These are phyloP conservation scores for Pestalotiopsis sp. DNA, from an alignment of 2,329 filamentous ascomycete genomes.

Conservation along the genomic window DNA sequence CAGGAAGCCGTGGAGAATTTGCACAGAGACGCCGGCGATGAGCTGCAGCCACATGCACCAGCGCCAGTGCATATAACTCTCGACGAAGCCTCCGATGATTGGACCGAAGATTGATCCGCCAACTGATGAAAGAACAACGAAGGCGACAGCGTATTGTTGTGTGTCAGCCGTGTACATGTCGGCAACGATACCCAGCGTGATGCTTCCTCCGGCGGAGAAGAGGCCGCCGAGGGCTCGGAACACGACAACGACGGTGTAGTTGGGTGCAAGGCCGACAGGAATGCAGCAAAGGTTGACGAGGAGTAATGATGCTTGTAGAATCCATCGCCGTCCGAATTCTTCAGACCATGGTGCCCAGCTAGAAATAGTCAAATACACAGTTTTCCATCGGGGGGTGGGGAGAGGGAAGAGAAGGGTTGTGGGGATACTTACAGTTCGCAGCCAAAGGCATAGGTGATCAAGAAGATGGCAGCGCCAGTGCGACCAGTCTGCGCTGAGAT, in stretches of 20 bases:
- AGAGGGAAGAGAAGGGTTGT: neutral
- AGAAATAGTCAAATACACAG: constrained; percentile 30
- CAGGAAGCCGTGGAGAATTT: constrained; percentile 53
- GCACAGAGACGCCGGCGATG: constrained; percentile 55
- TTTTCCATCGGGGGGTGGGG: no score
- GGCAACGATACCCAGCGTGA: constrained; percentile 66
- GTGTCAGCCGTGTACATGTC: constrained; percentile 61
- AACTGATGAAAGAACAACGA: constrained; percentile 59
- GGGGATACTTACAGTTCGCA: constrained; percentile 54
- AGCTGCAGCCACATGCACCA: constrained; percentile 68
- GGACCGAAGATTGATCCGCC: constrained; percentile 56
- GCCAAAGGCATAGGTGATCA: constrained; percentile 52
- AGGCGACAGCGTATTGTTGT: constrained; percentile 62
- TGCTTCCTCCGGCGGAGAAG: constrained; percentile 64
- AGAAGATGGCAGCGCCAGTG: constrained; percentile 49
- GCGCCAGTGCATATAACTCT: constrained; percentile 48
- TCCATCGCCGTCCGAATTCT: constrained; percentile 52
- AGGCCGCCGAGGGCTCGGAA: constrained; percentile 51
- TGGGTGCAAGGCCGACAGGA: constrained; percentile 42
- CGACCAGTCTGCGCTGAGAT: constrained; percentile 48
- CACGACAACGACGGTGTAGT: constrained; percentile 42
- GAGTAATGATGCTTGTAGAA: constrained; percentile 51
- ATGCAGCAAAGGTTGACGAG: constrained; percentile 58
- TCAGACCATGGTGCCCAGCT: constrained; percentile 59
- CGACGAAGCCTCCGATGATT: constrained; percentile 55